Evolutionary conservation across 768 basidiomycete species (phyloP), one percentile per base, ranked within the genome.

Genomic region (Butyriboletus loyo): DNA sequence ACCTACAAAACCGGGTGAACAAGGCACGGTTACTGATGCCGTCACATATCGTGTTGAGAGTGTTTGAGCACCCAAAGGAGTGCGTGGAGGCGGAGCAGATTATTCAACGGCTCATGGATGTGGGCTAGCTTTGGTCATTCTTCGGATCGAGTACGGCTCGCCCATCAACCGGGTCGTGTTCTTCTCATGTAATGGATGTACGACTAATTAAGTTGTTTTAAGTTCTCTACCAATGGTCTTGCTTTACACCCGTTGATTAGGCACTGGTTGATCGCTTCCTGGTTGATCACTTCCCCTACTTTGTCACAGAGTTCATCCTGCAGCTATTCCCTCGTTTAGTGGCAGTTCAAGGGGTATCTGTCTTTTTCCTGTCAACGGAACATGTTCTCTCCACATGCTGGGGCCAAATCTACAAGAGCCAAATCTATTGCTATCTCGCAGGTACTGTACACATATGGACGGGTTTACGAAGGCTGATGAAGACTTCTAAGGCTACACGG

Each of bases 1-100:
- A 83, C 28, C 60, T 91, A 59, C 87, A 91, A 72, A 68, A 66
- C 58, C 73, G 89, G 30, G 77, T 92, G 49, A 82, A 81, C 70
- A 73, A 70, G 53, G 87, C 87, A 25, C 71, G 87, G 49, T 74
- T 72, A 56, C 68, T 77, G 63, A 79, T 89, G 61, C 85, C 87
- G 5, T 59, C 67, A 28, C 72, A 80, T 56, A 74, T 89, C 10
- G 68, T 72, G 19, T 66, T 92, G 62, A 77, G 87, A 47, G 66
- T 91, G 25, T 92, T 92, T 65, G 77, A 81, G 59, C 67, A 81
- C 37, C 85, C 90, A 10, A 70, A 60, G 56, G 87, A 92, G 60
- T 91, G 89, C 63, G 73, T 78, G 15, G 89, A 92, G 68, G 79
- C 76, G 22, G 70, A 69, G 34, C 69, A 74, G 42, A 72, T 82